These are phyloP conservation scores for Eucalyptus erythrocorys DNA, from an alignment of 345 rosid genomes.

Conservation along the genomic window DNA sequence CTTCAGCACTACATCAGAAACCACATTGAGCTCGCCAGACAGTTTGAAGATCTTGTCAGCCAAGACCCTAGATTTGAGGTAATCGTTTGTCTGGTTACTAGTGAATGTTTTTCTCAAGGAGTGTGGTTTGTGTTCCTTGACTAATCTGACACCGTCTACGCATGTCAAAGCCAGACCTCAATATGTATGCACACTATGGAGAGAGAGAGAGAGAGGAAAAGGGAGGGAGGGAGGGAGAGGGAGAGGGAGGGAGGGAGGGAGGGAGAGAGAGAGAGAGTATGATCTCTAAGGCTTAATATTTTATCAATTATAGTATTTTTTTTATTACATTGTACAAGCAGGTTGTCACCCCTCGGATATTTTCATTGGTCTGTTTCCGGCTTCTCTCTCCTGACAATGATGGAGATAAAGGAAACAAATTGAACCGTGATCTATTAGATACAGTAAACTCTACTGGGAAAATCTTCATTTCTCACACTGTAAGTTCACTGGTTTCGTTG, in stretches of 20 bases:
- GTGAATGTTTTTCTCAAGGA: neutral
- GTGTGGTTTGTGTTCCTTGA: neutral
- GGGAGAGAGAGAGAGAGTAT: neutral
- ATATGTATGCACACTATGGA: neutral
- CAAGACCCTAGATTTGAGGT: slow-evolving; percentile 81
- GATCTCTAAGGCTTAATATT: neutral
- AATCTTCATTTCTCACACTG: slow-evolving; percentile 76
- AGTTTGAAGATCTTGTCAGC: slow-evolving; percentile 48
- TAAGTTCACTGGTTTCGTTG: slow-evolving; percentile 3
- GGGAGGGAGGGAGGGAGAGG: neutral
- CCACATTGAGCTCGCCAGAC: slow-evolving; percentile 62
- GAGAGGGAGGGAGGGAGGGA: neutral
- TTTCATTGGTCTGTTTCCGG: slow-evolving; percentile 74
- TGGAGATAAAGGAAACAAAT: slow-evolving; percentile 30
- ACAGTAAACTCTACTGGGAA: slow-evolving; percentile 75
- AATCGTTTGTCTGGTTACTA: slow-evolving; percentile 6
- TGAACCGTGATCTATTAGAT: slow-evolving; percentile 53
- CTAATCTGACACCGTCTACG: neutral
- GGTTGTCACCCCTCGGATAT: slow-evolving; percentile 67
- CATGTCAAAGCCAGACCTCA: neutral
- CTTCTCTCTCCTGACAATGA: slow-evolving; percentile 19
- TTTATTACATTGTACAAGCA: neutral
- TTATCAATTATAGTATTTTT: neutral
- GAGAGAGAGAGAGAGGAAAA: neutral
- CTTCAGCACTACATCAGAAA: slow-evolving; percentile 66